Evolutionary conservation across 2,329 filamentous ascomycete genomes (phyloP).

Genomic region (Claviceps humidiphila): DNA sequence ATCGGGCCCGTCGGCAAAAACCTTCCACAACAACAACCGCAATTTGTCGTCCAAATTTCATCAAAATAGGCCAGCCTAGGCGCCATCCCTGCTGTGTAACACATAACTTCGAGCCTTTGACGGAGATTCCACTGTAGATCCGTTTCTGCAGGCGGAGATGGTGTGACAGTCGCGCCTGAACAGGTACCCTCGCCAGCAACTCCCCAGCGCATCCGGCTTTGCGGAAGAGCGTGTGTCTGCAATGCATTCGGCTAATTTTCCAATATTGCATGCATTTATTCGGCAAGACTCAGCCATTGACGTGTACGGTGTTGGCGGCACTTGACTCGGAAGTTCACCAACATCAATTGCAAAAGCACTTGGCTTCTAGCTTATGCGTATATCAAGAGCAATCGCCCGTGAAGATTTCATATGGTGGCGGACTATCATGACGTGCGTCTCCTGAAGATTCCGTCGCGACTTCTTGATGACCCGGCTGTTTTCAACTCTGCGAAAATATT

Average conservation of each 20-base stretch:
- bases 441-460: background rate
- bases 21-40: background rate
- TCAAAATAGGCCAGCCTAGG: background rate
- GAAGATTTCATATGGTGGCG: background rate
- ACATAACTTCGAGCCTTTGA: background rate
- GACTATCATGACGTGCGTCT: background rate
- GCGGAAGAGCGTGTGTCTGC: conserved; percentile 1
- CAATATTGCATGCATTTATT: background rate
- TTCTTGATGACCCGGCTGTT: background rate
- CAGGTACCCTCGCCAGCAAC: background rate
- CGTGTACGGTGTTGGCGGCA: background rate
- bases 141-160: conserved; percentile 3
- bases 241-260: background rate
- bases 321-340: background rate
- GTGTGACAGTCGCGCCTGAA: background rate
- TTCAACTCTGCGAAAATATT: background rate
- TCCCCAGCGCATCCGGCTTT: background rate
- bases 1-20: background rate
- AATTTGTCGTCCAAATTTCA: background rate
- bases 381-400: background rate
- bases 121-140: background rate
- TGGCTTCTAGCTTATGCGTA: background rate
- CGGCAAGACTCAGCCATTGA: background rate
- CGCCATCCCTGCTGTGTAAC: background rate
- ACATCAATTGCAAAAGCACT: background rate